These are phyloP conservation scores for Euptelea pleiosperma DNA, from an alignment of 164 flowering plant species.

Conservation along the genomic window DNA sequence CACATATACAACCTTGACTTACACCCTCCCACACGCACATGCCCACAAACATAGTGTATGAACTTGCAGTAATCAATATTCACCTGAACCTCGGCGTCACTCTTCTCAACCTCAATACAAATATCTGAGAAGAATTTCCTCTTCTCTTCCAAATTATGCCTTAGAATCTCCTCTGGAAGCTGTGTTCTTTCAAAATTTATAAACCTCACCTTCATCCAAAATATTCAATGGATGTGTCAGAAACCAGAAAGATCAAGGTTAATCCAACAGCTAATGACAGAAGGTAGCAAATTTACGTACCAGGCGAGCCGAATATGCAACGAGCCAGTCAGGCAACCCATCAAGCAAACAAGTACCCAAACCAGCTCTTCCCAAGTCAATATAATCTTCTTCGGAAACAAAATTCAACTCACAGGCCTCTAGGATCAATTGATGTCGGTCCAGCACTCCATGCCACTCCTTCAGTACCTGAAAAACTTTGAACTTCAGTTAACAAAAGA, in stretches of 20 bases:
- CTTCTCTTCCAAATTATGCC: constrained; percentile 90
- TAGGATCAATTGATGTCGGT: constrained; percentile 76
- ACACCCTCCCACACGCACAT: background rate
- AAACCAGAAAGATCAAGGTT: constrained; percentile 2
- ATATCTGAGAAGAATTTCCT: constrained; percentile 77
- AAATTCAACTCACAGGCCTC: constrained; percentile 81
- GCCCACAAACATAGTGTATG: background rate
- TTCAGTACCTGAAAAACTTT: constrained; percentile 61
- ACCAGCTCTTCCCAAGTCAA: constrained; percentile 86
- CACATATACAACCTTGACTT: background rate
- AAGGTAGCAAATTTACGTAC: constrained; percentile 33
- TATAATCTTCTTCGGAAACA: constrained; percentile 86
- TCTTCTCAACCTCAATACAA: constrained; percentile 70
- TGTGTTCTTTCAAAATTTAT: constrained; percentile 88
- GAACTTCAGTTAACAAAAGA: constrained; percentile 4
- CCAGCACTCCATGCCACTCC: constrained; percentile 85
- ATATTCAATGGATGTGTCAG: constrained; percentile 8
- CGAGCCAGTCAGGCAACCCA: constrained; percentile 93
- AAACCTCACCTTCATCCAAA: constrained; percentile 72
- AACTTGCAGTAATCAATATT: constrained; percentile 4
- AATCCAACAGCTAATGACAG: constrained; percentile 1
- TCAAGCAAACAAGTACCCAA: constrained; percentile 91
- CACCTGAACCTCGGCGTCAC: constrained; percentile 97
- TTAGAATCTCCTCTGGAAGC: constrained; percentile 86
- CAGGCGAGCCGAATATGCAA: constrained; percentile 94